A percentile compares a stretch with the other conserved stretches of the same genome.
These are phyloP conservation scores for Backusella sp. DNA, from an alignment of 192 early-diverging fungal species.

Conservation along the genomic window DNA sequence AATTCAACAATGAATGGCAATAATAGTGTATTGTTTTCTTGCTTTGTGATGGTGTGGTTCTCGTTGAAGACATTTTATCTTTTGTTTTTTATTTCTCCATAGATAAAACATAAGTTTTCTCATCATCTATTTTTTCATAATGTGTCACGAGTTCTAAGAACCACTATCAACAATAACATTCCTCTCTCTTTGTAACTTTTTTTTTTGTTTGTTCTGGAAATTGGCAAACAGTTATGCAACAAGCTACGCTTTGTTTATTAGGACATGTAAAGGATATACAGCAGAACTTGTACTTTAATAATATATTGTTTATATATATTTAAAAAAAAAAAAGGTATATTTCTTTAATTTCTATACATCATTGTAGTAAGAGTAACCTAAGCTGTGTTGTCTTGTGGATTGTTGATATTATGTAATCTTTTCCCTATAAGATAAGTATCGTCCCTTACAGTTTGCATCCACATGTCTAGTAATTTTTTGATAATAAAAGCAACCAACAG, in stretches of 20 bases:
- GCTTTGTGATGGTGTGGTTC: not conserved
- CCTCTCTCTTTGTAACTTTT: not conserved
- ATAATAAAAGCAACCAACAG: constrained; percentile 25
- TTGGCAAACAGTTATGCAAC: not conserved
- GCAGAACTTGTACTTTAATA: not conserved
- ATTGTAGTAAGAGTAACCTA: not conserved
- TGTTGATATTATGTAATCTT: constrained; percentile 77
- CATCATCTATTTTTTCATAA: not conserved
- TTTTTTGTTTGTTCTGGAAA: not conserved
- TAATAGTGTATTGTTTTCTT: not conserved
- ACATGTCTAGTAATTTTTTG: constrained; percentile 51
- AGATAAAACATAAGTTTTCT: not conserved
- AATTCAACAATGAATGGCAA: not conserved
- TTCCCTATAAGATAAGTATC: constrained; percentile 85
- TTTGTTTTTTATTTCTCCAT: not conserved
- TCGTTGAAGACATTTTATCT: not conserved
- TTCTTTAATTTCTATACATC: not conserved
- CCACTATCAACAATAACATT: not conserved
- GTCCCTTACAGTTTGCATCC: constrained; percentile 80
- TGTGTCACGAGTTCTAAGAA: not conserved
- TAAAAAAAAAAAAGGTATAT: not conserved
- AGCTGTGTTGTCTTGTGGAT: not conserved
- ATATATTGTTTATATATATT: not conserved
- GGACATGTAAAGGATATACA: not conserved
- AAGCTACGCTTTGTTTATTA: not conserved